Conservation (phyloP, 352 stramenopile species). For the Nothophytophthora sp. region DNA sequence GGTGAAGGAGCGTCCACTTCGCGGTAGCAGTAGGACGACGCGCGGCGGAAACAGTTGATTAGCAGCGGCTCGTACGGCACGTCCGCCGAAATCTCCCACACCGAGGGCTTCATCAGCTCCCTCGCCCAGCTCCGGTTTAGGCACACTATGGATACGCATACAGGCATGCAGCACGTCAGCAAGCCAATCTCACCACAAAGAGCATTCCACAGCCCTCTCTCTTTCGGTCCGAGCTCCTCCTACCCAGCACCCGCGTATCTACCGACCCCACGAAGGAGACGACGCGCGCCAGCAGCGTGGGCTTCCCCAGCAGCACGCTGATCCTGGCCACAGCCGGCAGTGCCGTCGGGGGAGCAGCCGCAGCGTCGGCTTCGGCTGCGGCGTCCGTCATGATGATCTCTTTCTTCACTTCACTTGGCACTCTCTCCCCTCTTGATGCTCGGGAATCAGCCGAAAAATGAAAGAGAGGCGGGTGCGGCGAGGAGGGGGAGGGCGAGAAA, state of each 20-base stretch:
- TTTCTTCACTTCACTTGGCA: constrained; percentile 1
- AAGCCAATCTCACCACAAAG: constrained; percentile 2
- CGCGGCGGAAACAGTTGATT: constrained; percentile 81
- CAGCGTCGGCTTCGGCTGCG: constrained; percentile 25
- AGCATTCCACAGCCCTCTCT: not conserved
- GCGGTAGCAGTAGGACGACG: constrained; percentile 86
- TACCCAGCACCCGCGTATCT: constrained; percentile 57
- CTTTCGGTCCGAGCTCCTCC: too few species aligned
- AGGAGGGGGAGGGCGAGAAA: too few species aligned
- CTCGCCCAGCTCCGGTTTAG: constrained; percentile 74
- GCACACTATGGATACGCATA: constrained; percentile 63
- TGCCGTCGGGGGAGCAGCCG: constrained; percentile 4
- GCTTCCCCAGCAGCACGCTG: constrained; percentile 53
- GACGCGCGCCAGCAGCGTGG: constrained; percentile 58
- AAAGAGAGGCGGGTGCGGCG: too few species aligned
- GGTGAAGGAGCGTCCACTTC: constrained; percentile 85
- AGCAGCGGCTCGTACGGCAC: constrained; percentile 79
- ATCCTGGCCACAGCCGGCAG: too few species aligned
- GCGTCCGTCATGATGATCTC: too few species aligned
- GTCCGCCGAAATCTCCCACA: constrained; percentile 85
- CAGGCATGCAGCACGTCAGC: constrained; percentile 8
- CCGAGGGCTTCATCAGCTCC: constrained; percentile 77
- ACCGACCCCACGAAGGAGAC: constrained; percentile 64
- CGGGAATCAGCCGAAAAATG: too few species aligned
- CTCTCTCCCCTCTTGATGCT: too few species aligned